These are phyloP conservation scores for Lasiosphaeria miniovina DNA, from an alignment of 495 filamentous ascomycete species.

Conservation along the genomic window DNA sequence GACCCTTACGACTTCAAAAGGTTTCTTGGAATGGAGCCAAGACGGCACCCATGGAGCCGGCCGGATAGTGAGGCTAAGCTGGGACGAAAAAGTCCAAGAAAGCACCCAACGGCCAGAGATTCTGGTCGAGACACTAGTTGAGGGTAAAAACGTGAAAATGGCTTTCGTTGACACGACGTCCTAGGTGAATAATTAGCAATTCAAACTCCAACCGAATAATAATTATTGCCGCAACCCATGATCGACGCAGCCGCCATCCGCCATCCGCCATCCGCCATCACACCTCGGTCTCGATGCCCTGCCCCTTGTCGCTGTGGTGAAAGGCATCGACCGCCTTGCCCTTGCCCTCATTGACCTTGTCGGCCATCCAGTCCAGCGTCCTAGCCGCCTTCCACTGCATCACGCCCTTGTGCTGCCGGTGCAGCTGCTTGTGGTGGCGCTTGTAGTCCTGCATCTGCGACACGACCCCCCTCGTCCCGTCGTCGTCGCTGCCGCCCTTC, in stretches of 20 bases:
- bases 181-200: too few relatives aligned
- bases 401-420: slow-evolving; percentile 60
- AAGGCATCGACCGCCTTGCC: slow-evolving; percentile 52
- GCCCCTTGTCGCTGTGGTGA: slow-evolving; percentile 54
- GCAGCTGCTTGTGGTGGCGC: slow-evolving; percentile 55
- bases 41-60: too few relatives aligned
- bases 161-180: too few relatives aligned
- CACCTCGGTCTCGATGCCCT: slow-evolving; percentile 61
- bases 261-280: neutral
- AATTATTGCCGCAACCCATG: too few relatives aligned
- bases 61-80: too few relatives aligned
- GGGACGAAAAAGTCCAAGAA: too few relatives aligned
- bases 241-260: neutral
- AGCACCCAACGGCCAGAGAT: too few relatives aligned
- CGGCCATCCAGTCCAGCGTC: slow-evolving; percentile 57
- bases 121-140: too few relatives aligned
- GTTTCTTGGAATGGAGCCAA: too few relatives aligned
- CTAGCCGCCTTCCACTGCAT: slow-evolving; percentile 69
- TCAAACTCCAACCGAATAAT: too few relatives aligned
- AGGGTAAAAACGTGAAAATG: too few relatives aligned
- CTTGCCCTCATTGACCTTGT: slow-evolving; percentile 53
- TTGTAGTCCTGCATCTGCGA: slow-evolving; percentile 51
- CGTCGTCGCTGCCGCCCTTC: slow-evolving; percentile 25
- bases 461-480: slow-evolving; percentile 40
- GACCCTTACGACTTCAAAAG: too few relatives aligned